A percentile compares a stretch with the other conserved stretches of the same genome.
phyloP scores from a whole-genome alignment of 179 eudicot species.

The Drosera spatulata region DNA sequence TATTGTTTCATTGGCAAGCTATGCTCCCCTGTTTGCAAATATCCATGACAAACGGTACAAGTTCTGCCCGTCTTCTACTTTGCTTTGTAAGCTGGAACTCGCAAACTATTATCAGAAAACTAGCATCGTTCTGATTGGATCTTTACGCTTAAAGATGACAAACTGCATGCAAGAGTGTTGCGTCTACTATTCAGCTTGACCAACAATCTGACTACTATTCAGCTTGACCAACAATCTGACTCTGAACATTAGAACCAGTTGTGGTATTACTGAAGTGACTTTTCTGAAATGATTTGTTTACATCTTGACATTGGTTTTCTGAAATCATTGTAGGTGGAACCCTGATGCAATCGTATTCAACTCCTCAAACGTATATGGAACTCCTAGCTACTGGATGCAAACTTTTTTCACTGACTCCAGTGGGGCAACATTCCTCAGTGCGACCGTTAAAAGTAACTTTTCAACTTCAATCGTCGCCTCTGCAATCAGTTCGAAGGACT shows the following conservation, averaged over 20 bases:
- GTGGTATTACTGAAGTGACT: too few relatives aligned
- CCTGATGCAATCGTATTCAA: conserved; percentile 92
- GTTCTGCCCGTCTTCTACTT: neutral
- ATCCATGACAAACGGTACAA: conserved; percentile 54
- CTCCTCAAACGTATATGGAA: conserved; percentile 66
- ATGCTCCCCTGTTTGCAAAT: conserved; percentile 89
- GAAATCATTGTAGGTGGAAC: conserved; percentile 44
- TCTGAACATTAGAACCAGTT: too few relatives aligned
- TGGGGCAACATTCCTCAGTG: conserved; percentile 64
- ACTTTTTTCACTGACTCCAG: conserved; percentile 65
- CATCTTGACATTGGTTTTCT: neutral
- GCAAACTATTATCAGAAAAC: too few relatives aligned
- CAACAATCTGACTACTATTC: too few relatives aligned
- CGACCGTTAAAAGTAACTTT: conserved; percentile 37
- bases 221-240: too few relatives aligned
- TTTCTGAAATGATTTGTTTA: too few relatives aligned
- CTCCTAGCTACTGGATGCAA: conserved; percentile 97
- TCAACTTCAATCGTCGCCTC: conserved; percentile 57
- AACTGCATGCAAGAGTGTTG: too few relatives aligned
- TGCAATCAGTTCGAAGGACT: conserved; percentile 58
- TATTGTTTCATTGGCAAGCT: conserved; percentile 83
- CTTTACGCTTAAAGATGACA: too few relatives aligned
- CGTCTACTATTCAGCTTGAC: too few relatives aligned
- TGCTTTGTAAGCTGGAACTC: too few relatives aligned
- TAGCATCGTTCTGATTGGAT: too few relatives aligned